Base-by-base conservation (phyloP, 345 rosid species). In the Sisymbrium irio region DNA sequence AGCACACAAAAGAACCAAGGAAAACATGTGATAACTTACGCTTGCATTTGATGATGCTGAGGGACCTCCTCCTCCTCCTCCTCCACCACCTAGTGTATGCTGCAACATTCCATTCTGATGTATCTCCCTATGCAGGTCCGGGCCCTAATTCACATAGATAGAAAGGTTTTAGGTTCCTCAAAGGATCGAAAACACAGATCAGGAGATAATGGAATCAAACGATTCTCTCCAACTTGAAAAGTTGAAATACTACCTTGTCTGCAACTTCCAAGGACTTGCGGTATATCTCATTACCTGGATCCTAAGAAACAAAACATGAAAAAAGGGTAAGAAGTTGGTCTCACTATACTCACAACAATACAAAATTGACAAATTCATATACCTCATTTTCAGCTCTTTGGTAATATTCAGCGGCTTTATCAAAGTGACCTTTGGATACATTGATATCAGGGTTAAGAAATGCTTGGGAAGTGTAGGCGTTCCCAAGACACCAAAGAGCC, bases 401-500 rank as follows among this genome's bases (percentile, higher is more conserved):
- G 80, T 80, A 95, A 82, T 81, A 85, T 1, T 49, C 73, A 69
- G 86, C 2, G 10, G 98, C 92, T 87, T 85, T 88, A 9, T 84
- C 89, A 40, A 95, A 92, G 77, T 51, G 76, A 17, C 12, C 84
- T 67, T 64, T 81, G 32, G 97, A 97, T 76, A 82, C 96, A 47
- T 78, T 89, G 66, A 61, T 46, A 41, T 90, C 95, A 0, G 80
- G 81, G 60, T 74, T 85, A 61, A 92, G 78, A 79, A 95, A 95
- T 1, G 91, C 99, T 56, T 63, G 77, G 35, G 98, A 88, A 32
- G 97, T 87, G 69, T 84, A 82, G 22, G 97, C 99, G 78, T 92
- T 95, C 39, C 98, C 99, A 58, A 90, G 30, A 79, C 87, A 92
- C 99, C 99, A 95, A 11, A 88, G 67, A 37, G 98, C 79, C 49